Percentiles rank a stretch among this genome's conserved stretches.
phyloP scores from a whole-genome alignment of 192 early-diverging fungal species.

The Backusella parvicylindrica region DNA sequence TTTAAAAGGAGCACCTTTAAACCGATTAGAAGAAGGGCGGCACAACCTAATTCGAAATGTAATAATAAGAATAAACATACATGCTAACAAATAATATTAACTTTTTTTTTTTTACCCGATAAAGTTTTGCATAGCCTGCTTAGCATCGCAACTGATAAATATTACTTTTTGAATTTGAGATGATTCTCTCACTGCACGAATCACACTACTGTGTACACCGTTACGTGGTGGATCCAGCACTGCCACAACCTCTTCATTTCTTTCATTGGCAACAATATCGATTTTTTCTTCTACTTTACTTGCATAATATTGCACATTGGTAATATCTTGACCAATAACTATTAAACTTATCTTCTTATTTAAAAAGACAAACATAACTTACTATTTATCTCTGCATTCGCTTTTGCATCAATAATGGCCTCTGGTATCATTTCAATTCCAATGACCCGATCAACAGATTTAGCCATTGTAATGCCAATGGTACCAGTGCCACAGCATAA shows the following conservation, averaged over 20 bases:
- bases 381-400: slow-evolving; percentile 51
- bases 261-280: slow-evolving; percentile 17
- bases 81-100: background rate
- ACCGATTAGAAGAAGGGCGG: slow-evolving; percentile 61
- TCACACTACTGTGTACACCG: slow-evolving; percentile 60
- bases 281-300: slow-evolving; percentile 62
- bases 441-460: slow-evolving; percentile 58
- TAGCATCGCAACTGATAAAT: slow-evolving; percentile 65
- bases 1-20: slow-evolving; percentile 53
- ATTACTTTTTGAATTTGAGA: slow-evolving; percentile 51
- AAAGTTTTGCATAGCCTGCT: slow-evolving; percentile 59
- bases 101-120: slow-evolving; percentile 45
- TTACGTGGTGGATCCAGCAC: slow-evolving; percentile 72
- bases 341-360: no score
- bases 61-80: no score
- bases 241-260: slow-evolving; percentile 57
- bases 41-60: slow-evolving; percentile 52
- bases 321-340: slow-evolving; percentile 30
- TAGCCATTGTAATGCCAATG: slow-evolving; percentile 73
- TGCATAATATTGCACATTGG: slow-evolving; percentile 57
- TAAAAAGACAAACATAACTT: background rate
- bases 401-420: slow-evolving; percentile 67
- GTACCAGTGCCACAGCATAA: slow-evolving; percentile 85
- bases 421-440: slow-evolving; percentile 65
- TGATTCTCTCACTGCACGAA: slow-evolving; percentile 59